Evolutionary conservation across 2,329 filamentous ascomycete species (phyloP).

Genomic region (Fusarium aywerte): DNA sequence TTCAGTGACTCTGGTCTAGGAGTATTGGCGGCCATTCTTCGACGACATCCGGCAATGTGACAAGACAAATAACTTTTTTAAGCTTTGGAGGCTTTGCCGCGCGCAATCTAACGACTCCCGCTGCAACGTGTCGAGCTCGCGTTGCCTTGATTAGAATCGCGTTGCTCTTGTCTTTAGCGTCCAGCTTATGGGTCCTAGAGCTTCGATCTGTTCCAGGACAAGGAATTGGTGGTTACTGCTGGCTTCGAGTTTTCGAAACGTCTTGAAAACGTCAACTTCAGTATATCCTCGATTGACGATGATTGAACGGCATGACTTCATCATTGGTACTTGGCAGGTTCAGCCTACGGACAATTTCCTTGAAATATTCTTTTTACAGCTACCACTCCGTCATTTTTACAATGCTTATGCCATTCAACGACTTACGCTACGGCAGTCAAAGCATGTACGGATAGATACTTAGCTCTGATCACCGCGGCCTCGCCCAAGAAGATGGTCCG

Average conservation of each 20-base stretch:
- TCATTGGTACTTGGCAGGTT: background rate
- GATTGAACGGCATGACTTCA: background rate
- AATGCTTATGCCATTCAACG: background rate
- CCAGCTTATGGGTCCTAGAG: conserved; percentile 7
- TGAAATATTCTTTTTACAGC: background rate
- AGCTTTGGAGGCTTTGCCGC: conserved; percentile 17
- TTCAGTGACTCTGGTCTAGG: conserved; percentile 3
- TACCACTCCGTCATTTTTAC: background rate
- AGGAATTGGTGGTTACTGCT: conserved; percentile 1
- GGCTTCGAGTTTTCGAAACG: background rate
- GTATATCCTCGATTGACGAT: background rate
- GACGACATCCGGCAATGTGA: background rate
- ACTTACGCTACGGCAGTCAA: background rate
- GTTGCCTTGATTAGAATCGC: conserved; percentile 17
- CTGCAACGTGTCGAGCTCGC: conserved; percentile 31
- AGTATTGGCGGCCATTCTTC: conserved; percentile 33
- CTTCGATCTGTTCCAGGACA: conserved; percentile 11
- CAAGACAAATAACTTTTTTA: conserved; percentile 28
- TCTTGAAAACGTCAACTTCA: background rate
- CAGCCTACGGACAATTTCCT: background rate
- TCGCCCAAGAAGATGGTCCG: conserved; percentile 11
- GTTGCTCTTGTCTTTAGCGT: conserved; percentile 22
- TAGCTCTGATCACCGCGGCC: conserved; percentile 18
- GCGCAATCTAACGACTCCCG: conserved; percentile 20
- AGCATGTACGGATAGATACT: conserved; percentile 21